Base-by-base conservation (phyloP, 2,329 filamentous ascomycete species). In the Saccharata proteae region DNA sequence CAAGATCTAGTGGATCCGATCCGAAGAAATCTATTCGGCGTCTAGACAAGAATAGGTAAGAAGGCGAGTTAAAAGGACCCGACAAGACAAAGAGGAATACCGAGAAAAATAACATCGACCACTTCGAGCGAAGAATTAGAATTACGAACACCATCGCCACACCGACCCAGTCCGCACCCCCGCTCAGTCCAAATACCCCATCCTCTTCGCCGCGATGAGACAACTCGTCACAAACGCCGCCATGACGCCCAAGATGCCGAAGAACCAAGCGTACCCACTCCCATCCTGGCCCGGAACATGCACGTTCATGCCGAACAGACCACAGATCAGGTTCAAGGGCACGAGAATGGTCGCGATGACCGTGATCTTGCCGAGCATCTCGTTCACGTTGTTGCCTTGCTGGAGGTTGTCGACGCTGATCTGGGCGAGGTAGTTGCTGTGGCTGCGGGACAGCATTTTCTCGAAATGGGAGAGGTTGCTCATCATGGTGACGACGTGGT, bases 401-500 rank as follows among this genome's bases (percentile, higher is more conserved):
- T 79, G 74, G 46, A 93, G 82, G 56, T 82, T 88, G 55, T 92
- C 84, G 45, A 96, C 86, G 22, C 80, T 88, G 39, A 96, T 74
- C 51, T 94, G 90, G 1, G 90, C 88, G 21, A 98, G 70, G 51
- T 98, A 96, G 56, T 96, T 98, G 64, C 80, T 83, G 62, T 98
- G 90, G 2, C 82, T 81, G 14, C 90, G 80, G 16, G 80, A 86
- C 29, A 98, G 70, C 70, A 98, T 94, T 67, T 96, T 96, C 56
- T 98, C 90, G 45, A 93, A 94, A 54, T 98, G 90, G 1, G 76
- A 76, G 45, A 98, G 59, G 57, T 93, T 98, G 44, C 82, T 90
- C 71, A 93, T 93, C 88, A 96, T 96, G 26, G 90, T 98, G 37
- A 98, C 84, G 32, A 98, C 88, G 69, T 98, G 90, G 59, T 98